Conservation (phyloP, 164 flowering plant genomes). For the Chimonanthus praecox region DNA sequence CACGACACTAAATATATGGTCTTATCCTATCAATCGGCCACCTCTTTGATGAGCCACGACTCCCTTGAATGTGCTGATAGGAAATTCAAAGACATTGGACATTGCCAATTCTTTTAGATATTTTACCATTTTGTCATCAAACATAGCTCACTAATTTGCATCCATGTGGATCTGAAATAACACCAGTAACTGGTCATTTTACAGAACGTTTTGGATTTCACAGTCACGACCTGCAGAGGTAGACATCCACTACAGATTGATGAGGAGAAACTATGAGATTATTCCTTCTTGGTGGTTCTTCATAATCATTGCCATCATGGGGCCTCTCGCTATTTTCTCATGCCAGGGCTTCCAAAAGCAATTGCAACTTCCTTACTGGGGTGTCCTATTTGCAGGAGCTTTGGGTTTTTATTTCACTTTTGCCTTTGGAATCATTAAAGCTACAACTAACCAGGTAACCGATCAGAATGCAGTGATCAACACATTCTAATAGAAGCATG, state of each 20-base stretch:
- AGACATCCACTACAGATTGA: conserved; percentile 12
- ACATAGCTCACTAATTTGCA: no score
- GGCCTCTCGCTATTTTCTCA: conserved; percentile 4
- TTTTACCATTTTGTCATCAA: background rate
- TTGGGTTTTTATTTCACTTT: background rate
- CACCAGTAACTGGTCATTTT: background rate
- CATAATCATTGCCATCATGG: background rate
- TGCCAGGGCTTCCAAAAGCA: conserved; percentile 6
- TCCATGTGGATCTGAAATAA: no score
- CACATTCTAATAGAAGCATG: background rate
- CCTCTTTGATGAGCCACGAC: background rate
- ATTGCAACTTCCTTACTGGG: conserved; percentile 20
- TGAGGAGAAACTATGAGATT: conserved; percentile 13
- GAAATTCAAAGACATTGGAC: background rate
- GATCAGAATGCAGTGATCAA: no score
- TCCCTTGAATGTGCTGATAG: background rate
- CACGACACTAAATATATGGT: background rate
- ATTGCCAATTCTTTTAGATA: background rate
- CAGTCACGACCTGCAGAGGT: background rate
- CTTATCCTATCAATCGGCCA: background rate
- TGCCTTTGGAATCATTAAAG: background rate
- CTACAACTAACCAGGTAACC: background rate
- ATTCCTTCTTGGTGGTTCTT: conserved; percentile 22
- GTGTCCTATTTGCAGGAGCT: conserved; percentile 6
- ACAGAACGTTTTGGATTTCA: background rate